These are phyloP conservation scores for Uromyces viciae-fabae DNA, from an alignment of 1,284 basidiomycete genomes.

Conservation along the genomic window DNA sequence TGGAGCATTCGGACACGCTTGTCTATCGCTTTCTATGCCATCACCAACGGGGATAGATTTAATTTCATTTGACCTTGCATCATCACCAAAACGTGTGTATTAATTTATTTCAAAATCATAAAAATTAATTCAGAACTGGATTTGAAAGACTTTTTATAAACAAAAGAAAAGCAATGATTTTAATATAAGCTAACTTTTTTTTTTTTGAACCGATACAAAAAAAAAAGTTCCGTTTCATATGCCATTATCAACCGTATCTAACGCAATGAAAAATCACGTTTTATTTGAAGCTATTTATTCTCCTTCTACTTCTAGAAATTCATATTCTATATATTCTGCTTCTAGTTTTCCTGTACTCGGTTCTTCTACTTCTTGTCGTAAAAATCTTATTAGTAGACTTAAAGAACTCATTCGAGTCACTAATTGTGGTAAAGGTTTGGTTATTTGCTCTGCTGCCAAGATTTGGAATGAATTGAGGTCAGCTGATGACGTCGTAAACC, in stretches of 20 bases:
- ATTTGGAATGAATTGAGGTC: slow-evolving; percentile 10
- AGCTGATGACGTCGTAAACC: slow-evolving; percentile 12
- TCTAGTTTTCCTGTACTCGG: not conserved
- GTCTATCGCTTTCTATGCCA: slow-evolving; percentile 16
- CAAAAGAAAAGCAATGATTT: not conserved
- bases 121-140: too few relatives aligned
- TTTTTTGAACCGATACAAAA: too few relatives aligned
- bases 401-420: slow-evolving; percentile 32
- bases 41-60: slow-evolving; percentile 20
- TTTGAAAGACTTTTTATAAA: not conserved
- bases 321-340: not conserved
- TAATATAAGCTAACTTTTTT: not conserved
- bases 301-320: not conserved
- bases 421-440: slow-evolving; percentile 17
- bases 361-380: not conserved
- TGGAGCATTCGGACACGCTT: slow-evolving; percentile 15
- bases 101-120: not conserved
- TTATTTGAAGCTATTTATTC: slow-evolving; percentile 10
- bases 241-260: slow-evolving; percentile 22
- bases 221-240: slow-evolving; percentile 34
- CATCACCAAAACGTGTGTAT: slow-evolving; percentile 11
- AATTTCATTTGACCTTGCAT: slow-evolving; percentile 12
- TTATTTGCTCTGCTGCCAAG: slow-evolving; percentile 11
- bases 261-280: slow-evolving; percentile 9
- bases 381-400: not conserved